phyloP scores from a whole-genome alignment of 768 basidiomycete species.

The Xerocomus brunneocitrinus region DNA sequence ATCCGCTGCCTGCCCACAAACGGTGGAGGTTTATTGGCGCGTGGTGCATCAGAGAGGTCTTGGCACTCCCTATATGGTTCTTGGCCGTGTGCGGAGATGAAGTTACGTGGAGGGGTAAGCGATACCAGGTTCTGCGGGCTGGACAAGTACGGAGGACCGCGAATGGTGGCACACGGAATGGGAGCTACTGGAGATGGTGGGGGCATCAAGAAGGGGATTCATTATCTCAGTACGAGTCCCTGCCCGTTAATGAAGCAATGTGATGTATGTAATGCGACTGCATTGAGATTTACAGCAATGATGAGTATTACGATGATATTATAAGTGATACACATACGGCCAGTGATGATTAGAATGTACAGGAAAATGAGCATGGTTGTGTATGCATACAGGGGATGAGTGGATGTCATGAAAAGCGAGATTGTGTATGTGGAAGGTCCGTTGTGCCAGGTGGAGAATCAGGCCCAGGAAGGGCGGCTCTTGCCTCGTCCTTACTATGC shows the following conservation, averaged over 20 bases:
- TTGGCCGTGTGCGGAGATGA: constrained; percentile 76
- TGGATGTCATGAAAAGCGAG: constrained; percentile 22
- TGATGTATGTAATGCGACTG: constrained; percentile 23
- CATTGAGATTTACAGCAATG: constrained; percentile 25
- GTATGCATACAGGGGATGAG: constrained; percentile 29
- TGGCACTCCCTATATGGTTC: constrained; percentile 86
- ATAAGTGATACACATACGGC: constrained; percentile 32
- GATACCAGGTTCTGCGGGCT: constrained; percentile 68
- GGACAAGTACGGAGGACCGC: constrained; percentile 55
- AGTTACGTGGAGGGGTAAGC: constrained; percentile 83
- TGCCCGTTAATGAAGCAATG: constrained; percentile 12
- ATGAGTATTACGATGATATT: constrained; percentile 29
- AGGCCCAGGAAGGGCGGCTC: constrained; percentile 16
- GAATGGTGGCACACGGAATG: constrained; percentile 6
- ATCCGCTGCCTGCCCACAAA: constrained; percentile 47
- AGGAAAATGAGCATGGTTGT: constrained; percentile 26
- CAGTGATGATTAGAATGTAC: constrained; percentile 33
- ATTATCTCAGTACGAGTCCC: constrained; percentile 13
- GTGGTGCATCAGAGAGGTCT: constrained; percentile 74
- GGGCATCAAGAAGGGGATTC: constrained; percentile 13
- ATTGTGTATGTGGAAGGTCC: constrained; percentile 21
- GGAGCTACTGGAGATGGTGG: constrained; percentile 27
- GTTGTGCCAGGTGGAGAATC: constrained; percentile 20
- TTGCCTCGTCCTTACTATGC: constrained; percentile 36
- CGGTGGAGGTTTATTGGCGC: constrained; percentile 63